A percentile compares a stretch with the other conserved stretches of the same genome.
phyloP scores from a whole-genome alignment of 345 rosid genomes.

The Brassica carinata region DNA sequence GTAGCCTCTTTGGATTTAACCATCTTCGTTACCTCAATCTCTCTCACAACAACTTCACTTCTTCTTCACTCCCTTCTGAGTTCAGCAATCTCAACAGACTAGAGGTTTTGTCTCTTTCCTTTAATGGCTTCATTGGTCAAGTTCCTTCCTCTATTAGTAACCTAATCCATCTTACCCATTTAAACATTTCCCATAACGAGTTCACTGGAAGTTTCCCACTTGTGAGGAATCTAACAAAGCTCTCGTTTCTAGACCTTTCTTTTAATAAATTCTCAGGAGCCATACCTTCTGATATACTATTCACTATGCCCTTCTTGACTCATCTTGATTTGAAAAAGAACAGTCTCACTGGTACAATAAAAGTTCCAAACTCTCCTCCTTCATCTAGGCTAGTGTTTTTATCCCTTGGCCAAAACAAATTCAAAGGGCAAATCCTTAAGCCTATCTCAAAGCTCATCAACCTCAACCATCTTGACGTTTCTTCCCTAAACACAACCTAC shows the following conservation, averaged over 20 bases:
- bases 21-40: neutral
- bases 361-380: neutral
- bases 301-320: constrained; percentile 4
- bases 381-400: neutral
- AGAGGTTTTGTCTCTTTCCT: neutral
- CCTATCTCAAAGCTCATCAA: constrained; percentile 9
- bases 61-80: constrained; percentile 16
- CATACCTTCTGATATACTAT: constrained; percentile 15
- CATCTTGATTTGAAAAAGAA: neutral
- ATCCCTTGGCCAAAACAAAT: neutral
- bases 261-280: constrained; percentile 5
- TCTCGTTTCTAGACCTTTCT: neutral
- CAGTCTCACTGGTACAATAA: neutral
- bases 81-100: constrained; percentile 23
- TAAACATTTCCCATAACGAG: constrained; percentile 4
- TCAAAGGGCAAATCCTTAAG: neutral
- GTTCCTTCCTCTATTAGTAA: constrained; percentile 8
- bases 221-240: neutral
- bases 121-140: neutral
- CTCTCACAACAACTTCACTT: neutral
- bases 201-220: constrained; percentile 9
- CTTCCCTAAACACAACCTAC: constrained; percentile 14
- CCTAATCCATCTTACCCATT: neutral
- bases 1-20: constrained; percentile 4
- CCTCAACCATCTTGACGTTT: neutral